These are phyloP conservation scores for Geoglossum glabrum DNA, from an alignment of 495 filamentous ascomycete species.

Conservation along the genomic window DNA sequence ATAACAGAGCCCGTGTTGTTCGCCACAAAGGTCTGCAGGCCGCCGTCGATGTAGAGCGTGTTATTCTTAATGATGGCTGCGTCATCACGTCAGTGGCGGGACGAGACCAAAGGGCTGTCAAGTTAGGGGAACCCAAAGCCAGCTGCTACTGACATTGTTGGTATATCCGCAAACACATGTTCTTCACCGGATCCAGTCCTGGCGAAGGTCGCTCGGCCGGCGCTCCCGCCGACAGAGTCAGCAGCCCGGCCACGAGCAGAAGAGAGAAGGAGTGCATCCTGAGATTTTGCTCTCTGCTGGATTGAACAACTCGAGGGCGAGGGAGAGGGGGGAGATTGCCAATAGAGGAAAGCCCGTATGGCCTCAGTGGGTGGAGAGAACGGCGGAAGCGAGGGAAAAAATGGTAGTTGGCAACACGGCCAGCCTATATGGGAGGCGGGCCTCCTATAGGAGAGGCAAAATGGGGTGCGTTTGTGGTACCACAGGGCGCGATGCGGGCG, in stretches of 20 bases:
- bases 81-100: background rate
- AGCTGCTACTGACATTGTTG: background rate
- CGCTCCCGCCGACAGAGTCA: background rate
- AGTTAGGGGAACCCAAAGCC: background rate
- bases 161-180: background rate
- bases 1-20: background rate
- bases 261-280: background rate
- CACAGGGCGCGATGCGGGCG: background rate
- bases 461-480: too few relatives aligned
- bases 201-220: background rate
- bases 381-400: background rate
- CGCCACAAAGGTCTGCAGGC: conserved; percentile 2
- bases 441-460: background rate
- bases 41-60: conserved; percentile 5
- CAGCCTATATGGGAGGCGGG: background rate
- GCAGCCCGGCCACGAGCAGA: background rate
- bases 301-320: background rate
- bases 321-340: background rate
- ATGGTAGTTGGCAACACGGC: background rate
- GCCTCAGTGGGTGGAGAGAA: background rate
- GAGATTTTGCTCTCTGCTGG: background rate
- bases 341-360: background rate
- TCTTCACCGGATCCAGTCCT: background rate
- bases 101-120: background rate
- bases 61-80: background rate